These are phyloP conservation scores for Solanum lignicaule DNA, from an alignment of 257 asterid species.

Conservation along the genomic window DNA sequence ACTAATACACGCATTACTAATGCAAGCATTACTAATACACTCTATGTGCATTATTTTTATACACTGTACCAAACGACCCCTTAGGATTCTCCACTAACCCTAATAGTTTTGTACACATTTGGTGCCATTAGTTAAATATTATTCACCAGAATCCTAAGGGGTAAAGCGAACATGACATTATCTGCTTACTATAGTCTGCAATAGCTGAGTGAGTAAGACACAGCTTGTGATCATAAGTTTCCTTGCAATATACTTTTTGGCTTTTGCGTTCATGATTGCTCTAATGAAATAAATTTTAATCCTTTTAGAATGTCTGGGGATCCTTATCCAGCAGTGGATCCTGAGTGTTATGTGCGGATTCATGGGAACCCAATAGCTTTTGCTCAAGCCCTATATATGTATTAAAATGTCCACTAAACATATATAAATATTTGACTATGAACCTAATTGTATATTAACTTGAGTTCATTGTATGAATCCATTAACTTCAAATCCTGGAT, in stretches of 20 bases:
- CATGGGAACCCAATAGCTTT: background rate
- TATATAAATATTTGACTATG: background rate
- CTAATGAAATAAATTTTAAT: slow-evolving; percentile 1
- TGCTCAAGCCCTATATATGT: background rate
- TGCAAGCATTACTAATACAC: background rate
- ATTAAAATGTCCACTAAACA: background rate
- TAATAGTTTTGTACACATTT: background rate
- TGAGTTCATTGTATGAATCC: background rate
- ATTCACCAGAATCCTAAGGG: background rate
- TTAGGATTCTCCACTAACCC: background rate
- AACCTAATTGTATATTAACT: background rate
- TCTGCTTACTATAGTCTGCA: background rate
- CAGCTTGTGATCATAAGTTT: background rate
- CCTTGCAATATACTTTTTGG: background rate
- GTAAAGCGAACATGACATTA: background rate
- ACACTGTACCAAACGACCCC: background rate
- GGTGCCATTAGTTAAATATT: background rate
- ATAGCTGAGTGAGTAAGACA: background rate
- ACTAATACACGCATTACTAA: no score
- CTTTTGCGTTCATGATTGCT: background rate
- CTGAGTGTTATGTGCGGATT: background rate
- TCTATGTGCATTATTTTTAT: background rate
- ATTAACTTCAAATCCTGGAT: background rate
- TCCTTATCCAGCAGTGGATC: background rate
- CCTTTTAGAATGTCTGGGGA: background rate